A percentile compares a stretch with the other conserved stretches of the same genome.
Conservation (phyloP, 176 grass and related monocot species). For the Eragrostis curvula region DNA sequence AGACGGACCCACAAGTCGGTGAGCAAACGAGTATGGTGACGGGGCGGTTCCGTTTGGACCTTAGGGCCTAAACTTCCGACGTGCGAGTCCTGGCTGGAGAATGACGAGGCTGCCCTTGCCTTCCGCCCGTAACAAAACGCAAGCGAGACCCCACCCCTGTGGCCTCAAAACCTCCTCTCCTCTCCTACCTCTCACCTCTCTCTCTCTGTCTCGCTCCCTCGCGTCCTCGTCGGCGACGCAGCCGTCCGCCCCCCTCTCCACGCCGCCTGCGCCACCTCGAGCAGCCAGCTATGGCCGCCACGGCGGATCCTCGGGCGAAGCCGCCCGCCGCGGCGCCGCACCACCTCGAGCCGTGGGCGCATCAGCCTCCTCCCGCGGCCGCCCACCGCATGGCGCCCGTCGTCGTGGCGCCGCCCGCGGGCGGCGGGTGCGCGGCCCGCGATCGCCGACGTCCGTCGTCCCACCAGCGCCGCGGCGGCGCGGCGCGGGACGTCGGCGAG, state of each 20-base stretch:
- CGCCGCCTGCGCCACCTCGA: background rate
- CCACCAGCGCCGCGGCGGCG: background rate
- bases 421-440: background rate
- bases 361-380: conserved; percentile 34
- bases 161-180: conserved; percentile 51
- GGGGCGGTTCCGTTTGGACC: background rate
- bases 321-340: conserved; percentile 40
- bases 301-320: conserved; percentile 67
- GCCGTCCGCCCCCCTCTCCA: background rate
- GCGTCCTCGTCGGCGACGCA: background rate
- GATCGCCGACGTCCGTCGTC: conserved; percentile 29
- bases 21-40: fast-evolving
- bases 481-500: background rate
- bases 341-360: conserved; percentile 55
- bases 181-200: background rate
- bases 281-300: conserved; percentile 51
- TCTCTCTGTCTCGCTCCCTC: conserved; percentile 2
- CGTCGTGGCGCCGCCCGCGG: background rate
- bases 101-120: conserved; percentile 40
- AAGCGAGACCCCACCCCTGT: conserved; percentile 32
- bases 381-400: conserved; percentile 11
- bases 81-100: background rate
- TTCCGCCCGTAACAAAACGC: conserved; percentile 49
- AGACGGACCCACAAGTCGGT: fast-evolving
- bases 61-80: background rate